phyloP scores from a whole-genome alignment of 805 yeast species.

The Hermanozyma aechmeae region DNA sequence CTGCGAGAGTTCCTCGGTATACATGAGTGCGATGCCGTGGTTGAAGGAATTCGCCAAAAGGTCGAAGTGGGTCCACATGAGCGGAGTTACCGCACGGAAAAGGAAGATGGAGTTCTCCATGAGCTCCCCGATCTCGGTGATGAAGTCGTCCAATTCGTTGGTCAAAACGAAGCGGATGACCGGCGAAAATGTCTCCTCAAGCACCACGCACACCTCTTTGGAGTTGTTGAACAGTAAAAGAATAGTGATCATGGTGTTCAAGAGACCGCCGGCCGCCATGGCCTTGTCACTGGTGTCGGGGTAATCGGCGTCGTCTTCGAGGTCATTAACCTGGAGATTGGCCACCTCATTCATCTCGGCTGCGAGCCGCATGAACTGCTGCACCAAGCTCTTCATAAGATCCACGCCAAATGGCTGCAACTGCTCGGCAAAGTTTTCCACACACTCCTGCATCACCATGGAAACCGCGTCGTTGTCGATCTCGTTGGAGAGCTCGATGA shows the following conservation, averaged over 20 bases:
- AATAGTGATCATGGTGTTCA: constrained; percentile 77
- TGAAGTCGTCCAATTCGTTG: constrained; percentile 61
- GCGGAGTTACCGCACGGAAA: constrained; percentile 37
- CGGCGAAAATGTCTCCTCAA: constrained; percentile 64
- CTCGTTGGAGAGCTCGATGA: constrained; percentile 65
- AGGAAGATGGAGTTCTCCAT: constrained; percentile 39
- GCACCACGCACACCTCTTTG: constrained; percentile 47
- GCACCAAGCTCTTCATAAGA: constrained; percentile 12
- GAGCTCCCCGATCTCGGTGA: constrained; percentile 69
- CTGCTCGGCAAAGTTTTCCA: constrained; percentile 79
- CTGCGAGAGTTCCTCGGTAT: constrained; percentile 68
- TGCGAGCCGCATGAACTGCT: constrained; percentile 19
- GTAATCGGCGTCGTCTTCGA: constrained; percentile 14
- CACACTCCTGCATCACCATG: constrained; percentile 91
- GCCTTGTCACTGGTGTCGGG: constrained; percentile 52
- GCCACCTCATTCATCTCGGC: constrained; percentile 45
- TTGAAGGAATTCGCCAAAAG: constrained; percentile 24
- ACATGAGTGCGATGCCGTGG: constrained; percentile 49
- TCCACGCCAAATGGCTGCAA: constrained; percentile 29
- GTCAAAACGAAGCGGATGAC: constrained; percentile 58
- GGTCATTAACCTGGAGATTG: constrained; percentile 17
- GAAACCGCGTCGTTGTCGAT: constrained; percentile 83
- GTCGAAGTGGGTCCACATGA: constrained; percentile 67
- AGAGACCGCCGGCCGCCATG: constrained; percentile 72
- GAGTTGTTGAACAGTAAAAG: constrained; percentile 78